Evolutionary conservation across 2,329 filamentous ascomycete genomes (phyloP), one percentile per base, ranked within the genome.

Genomic region (Colletotrichum orchidophilum): DNA sequence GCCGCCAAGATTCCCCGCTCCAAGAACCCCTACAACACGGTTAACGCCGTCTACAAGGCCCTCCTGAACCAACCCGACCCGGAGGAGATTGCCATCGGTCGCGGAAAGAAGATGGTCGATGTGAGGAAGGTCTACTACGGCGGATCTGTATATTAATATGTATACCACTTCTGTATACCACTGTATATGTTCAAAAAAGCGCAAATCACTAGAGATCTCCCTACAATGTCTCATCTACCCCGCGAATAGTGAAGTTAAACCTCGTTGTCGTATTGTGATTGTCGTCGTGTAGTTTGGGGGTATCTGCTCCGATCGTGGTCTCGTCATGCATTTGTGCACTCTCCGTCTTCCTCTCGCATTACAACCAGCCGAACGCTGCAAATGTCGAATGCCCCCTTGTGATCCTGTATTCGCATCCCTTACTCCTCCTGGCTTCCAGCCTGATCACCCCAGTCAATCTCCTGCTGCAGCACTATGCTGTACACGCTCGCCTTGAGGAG

Each of bases 401-500:
- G 8, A 46, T 46, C 39, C 18, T 8, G 39, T 21, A 9, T 46
- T 24, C 11, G 35, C 18, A 13, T 27, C 42, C 21, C 9, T 26
- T 66, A 58, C 71, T 78, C 71, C 50, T 79, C 78, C 35, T 80
- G 76, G 62, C 81, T 79, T 74, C 78, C 79, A 33, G 78, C 78
- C 73, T 84, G 83, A 75, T 87, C 86, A 59, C 90, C 93, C 82
- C 92, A 93, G 73, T 92, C 91, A 77, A 97, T 94, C 88, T 98
- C 94, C 87, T 98, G 96, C 88, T 99, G 96, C 85, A 99, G 82
- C 73, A 99, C 95, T 84, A 99, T 99, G 80, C 94, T 97, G 84
- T 99, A 99, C 74, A 99, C 96, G 81, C 96, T 98, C 21, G 96
- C 96, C 86, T 99, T 99, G 79, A 99, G 88, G 79, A 98, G 83